Base-by-base conservation (phyloP, 768 basidiomycete species). In the Kondoa subrosea region DNA sequence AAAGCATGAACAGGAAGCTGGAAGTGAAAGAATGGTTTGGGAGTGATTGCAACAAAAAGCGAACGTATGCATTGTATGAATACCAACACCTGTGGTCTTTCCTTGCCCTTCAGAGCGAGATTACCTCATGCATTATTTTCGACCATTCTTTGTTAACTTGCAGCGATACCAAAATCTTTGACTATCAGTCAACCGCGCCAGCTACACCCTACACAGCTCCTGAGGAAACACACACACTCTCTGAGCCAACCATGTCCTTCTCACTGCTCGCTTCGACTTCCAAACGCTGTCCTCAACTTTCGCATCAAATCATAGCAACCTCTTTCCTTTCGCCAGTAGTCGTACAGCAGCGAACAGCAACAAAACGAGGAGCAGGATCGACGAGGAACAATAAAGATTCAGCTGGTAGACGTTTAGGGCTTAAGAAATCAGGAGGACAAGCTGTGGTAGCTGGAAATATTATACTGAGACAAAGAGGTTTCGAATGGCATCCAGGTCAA, bases 371-470 rank as follows among this genome's bases (percentile, higher is more conserved):
- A 58, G 93, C 92, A 73, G 95, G 95, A 56, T 89, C 87, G 4
- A 87, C 91, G 1, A 85, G 87, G 77, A 97, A 97, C 76, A 87
- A 91, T 73, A 85, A 93, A 68, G 87, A 89, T 69, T 91, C 91
- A 0, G 86, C 90, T 15, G 95, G 95, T 71, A 87, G 90, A 78
- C 85, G 95, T 27, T 80, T 99, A 32, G 95, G 95, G 72, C 81
- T 97, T 56, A 99, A 97, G 80, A 91, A 90, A 78, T 97, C 91
- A 78, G 91, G 90, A 71, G 92, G 93, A 88, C 71, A 68, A 82
- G 75, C 16, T 27, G 61, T 66, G 61, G 56, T 64, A 29, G 89
- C 95, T 8, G 95, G 95, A 57, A 89, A 93, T 80, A 96, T 99
- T 73, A 88, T 99, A 75, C 85, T 97, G 33, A 83, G 95, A 58